phyloP scores from a whole-genome alignment of 345 rosid genomes.

The Salix exigua region DNA sequence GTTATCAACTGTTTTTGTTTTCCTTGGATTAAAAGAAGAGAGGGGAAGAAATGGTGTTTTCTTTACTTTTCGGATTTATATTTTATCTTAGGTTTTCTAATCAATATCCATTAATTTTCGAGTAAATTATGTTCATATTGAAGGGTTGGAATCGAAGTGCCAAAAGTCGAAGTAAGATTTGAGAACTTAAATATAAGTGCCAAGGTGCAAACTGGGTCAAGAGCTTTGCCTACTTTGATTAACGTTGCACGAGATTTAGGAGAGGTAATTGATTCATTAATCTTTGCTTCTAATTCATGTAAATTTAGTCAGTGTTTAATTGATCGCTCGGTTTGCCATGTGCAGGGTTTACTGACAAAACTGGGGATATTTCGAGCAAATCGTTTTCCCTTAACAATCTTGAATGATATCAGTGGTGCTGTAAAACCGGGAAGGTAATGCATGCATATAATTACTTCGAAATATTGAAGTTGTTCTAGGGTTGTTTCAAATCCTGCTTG shows the following conservation, averaged over 20 bases:
- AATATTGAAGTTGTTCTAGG: neutral
- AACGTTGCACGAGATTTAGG: constrained; percentile 54
- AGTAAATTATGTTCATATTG: neutral
- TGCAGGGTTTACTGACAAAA: constrained; percentile 41
- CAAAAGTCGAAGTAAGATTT: constrained; percentile 73
- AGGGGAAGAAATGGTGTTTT: no score
- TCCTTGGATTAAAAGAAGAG: neutral
- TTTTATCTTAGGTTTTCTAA: neutral
- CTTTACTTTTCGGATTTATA: neutral
- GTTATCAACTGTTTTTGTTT: no score
- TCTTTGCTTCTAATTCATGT: neutral
- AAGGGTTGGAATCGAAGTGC: constrained; percentile 73
- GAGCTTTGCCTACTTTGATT: constrained; percentile 85
- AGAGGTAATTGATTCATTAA: constrained; percentile 40
- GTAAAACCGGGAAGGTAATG: constrained; percentile 74
- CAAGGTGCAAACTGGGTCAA: constrained; percentile 56
- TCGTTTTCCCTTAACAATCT: constrained; percentile 42
- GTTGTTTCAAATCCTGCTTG: neutral
- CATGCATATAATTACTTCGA: neutral
- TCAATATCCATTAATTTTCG: neutral
- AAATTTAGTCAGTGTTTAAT: neutral
- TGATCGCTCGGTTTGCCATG: neutral
- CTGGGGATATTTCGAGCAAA: constrained; percentile 48
- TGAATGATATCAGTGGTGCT: constrained; percentile 61
- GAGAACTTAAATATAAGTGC: constrained; percentile 59